Percentiles rank a stretch among this genome's conserved stretches.
Conservation (phyloP, 179 eudicot genomes). For the Vitellaria paradoxa region DNA sequence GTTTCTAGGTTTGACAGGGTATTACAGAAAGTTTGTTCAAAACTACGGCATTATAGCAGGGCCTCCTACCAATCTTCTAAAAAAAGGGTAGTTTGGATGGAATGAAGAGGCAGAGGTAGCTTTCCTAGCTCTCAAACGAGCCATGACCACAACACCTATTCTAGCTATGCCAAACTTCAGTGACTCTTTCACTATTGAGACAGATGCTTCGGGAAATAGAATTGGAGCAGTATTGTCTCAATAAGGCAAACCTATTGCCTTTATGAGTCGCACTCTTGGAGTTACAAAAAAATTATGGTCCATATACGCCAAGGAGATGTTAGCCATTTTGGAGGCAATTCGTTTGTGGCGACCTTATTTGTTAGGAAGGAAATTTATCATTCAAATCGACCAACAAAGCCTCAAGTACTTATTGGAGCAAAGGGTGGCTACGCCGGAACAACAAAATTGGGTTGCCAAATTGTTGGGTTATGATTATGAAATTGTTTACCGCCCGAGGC, state of each 20-base stretch:
- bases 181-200: not conserved
- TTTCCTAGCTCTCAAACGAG: not conserved
- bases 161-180: not conserved
- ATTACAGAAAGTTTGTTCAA: conserved; percentile 4
- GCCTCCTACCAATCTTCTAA: not conserved
- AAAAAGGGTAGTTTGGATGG: not conserved
- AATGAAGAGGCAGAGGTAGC: not conserved
- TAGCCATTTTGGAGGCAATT: not conserved
- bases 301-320: not conserved
- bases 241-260: not conserved
- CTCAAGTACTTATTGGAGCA: not conserved
- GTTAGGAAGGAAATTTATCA: not conserved
- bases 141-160: not conserved
- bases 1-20: not conserved
- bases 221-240: not conserved
- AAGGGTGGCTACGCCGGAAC: not conserved
- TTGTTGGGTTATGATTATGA: not conserved
- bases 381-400: not conserved
- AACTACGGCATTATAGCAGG: not conserved
- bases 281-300: not conserved
- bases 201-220: not conserved
- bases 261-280: not conserved
- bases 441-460: not conserved
- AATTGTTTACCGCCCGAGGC: not conserved
- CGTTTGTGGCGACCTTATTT: not conserved